Conservation (phyloP, 805 yeast genomes). For the Candida hispaniensis region DNA sequence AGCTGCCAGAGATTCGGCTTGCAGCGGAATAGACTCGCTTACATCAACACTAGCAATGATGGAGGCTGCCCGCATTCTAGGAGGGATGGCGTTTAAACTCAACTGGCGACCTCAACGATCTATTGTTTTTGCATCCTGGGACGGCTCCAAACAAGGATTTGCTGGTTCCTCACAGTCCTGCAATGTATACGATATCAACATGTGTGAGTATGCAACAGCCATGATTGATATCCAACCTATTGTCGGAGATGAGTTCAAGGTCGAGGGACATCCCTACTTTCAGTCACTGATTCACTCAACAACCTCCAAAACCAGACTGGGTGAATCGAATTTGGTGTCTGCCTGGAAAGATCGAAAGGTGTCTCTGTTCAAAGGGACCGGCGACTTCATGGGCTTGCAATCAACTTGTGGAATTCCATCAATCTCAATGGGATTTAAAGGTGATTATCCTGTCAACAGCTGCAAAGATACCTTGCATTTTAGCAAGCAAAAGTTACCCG, state of each 20-base stretch:
- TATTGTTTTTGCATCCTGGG: conserved; percentile 73
- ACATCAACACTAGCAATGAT: conserved; percentile 67
- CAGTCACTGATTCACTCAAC: conserved; percentile 29
- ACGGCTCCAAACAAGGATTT: conserved; percentile 65
- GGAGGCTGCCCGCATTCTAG: conserved; percentile 59
- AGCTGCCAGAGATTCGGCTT: conserved; percentile 67
- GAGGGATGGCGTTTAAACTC: conserved; percentile 48
- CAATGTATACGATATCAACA: conserved; percentile 42
- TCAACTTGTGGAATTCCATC: conserved; percentile 59
- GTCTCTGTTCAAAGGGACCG: conserved; percentile 31
- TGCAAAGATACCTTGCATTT: conserved; percentile 56
- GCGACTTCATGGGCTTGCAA: conserved; percentile 61
- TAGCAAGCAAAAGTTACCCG: conserved; percentile 42
- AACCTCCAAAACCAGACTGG: conserved; percentile 2
- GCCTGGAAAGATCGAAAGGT: conserved; percentile 19
- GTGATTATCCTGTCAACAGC: conserved; percentile 39
- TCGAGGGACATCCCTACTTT: conserved; percentile 57
- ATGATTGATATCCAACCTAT: conserved; percentile 67
- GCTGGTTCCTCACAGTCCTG: conserved; percentile 82
- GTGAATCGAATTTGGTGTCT: conserved; percentile 18
- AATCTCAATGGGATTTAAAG: conserved; percentile 45
- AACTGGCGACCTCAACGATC: conserved; percentile 80
- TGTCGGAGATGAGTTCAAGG: conserved; percentile 40
- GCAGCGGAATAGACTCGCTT: conserved; percentile 59
- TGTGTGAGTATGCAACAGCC: conserved; percentile 51